Percentiles rank a stretch among this genome's conserved stretches.
Conservation (phyloP, 345 rosid species). For the Sisymbrium altissimum region DNA sequence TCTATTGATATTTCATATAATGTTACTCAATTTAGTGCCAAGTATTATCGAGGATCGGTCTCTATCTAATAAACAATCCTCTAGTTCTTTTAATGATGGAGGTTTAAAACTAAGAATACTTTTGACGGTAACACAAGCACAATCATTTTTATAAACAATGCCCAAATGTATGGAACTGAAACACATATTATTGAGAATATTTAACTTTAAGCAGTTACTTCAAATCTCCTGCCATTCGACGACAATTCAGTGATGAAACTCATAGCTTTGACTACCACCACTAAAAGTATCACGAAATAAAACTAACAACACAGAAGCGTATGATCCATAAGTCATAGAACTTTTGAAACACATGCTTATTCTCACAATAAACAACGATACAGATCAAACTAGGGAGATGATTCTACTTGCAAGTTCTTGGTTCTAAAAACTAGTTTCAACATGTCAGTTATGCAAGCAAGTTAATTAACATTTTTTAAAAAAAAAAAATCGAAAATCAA, state of each 20-base stretch:
- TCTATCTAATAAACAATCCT: not conserved
- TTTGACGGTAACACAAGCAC: not conserved
- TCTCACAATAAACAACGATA: slow-evolving; percentile 3
- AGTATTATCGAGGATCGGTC: not conserved
- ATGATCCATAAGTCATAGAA: slow-evolving; percentile 2
- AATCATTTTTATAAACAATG: not conserved
- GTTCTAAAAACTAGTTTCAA: not conserved
- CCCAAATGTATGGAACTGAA: not conserved
- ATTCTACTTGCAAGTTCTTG: slow-evolving; percentile 4
- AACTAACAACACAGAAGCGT: not conserved
- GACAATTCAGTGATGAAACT: not conserved
- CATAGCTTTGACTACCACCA: not conserved
- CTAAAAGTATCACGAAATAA: not conserved
- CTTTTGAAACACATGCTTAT: not conserved
- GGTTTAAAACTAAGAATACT: not conserved
- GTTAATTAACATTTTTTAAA: not conserved
- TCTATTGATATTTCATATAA: not conserved
- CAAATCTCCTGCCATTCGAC: not conserved
- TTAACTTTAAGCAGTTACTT: not conserved
- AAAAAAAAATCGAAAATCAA: not conserved
- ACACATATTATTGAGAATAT: not conserved
- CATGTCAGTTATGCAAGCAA: slow-evolving; percentile 4
- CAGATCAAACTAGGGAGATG: not conserved
- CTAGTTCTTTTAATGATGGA: not conserved
- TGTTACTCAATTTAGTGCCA: not conserved